These are phyloP conservation scores for Polytolypa hystricis DNA, from an alignment of 2,329 filamentous ascomycete species.

Conservation along the genomic window DNA sequence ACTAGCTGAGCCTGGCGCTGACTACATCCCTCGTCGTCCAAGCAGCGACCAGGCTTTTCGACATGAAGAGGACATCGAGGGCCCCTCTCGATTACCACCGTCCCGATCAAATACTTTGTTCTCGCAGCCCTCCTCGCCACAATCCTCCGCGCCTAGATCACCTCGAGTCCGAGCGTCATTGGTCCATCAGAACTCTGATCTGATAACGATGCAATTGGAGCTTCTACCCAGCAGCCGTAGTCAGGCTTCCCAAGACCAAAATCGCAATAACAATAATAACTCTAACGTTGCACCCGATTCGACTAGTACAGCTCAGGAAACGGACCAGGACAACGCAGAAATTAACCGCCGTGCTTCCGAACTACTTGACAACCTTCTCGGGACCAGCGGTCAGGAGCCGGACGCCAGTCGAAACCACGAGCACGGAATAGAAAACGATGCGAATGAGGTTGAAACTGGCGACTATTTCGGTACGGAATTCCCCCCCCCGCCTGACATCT, in stretches of 20 bases:
- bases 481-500: not conserved
- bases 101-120: constrained; percentile 32
- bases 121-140: constrained; percentile 29
- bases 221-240: constrained; percentile 24
- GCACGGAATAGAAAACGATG: constrained; percentile 20
- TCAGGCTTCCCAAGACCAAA: constrained; percentile 13
- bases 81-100: constrained; percentile 12
- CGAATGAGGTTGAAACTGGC: not conserved
- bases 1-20: too few relatives aligned
- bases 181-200: constrained; percentile 32
- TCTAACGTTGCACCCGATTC: constrained; percentile 4
- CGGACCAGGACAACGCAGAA: constrained; percentile 17
- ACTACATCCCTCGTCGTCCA: constrained; percentile 16
- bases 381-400: constrained; percentile 11
- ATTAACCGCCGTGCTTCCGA: constrained; percentile 19
- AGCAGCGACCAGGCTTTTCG: constrained; percentile 10
- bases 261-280: not conserved
- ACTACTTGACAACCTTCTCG: constrained; percentile 25
- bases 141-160: constrained; percentile 30
- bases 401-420: constrained; percentile 14
- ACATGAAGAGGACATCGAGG: not conserved
- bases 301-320: constrained; percentile 8
- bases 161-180: constrained; percentile 33
- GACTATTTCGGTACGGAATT: not conserved
- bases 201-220: constrained; percentile 35